phyloP scores from a whole-genome alignment of 2,329 filamentous ascomycete species.

The Pseudopyrenochaeta lycopersici region DNA sequence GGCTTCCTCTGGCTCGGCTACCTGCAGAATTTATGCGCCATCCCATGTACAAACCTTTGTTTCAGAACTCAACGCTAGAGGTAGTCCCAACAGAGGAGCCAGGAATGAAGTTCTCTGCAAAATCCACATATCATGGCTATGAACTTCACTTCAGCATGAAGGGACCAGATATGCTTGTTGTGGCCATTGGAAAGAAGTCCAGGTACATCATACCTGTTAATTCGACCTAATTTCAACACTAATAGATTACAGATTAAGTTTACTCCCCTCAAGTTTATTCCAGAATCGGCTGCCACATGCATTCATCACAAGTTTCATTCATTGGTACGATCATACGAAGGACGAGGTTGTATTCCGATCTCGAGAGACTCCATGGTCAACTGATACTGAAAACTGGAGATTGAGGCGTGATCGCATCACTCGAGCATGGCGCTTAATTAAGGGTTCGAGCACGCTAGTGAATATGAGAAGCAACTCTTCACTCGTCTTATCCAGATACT shows the following conservation, averaged over 20 bases:
- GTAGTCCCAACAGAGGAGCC: slow-evolving; percentile 52
- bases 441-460: slow-evolving; percentile 8
- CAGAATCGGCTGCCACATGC: slow-evolving; percentile 38
- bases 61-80: slow-evolving; percentile 54
- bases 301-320: slow-evolving; percentile 31
- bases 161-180: slow-evolving; percentile 30
- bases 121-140: slow-evolving; percentile 22
- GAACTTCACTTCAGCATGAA: slow-evolving; percentile 50
- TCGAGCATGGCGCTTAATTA: slow-evolving; percentile 23
- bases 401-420: slow-evolving; percentile 14
- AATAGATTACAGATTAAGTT: slow-evolving; percentile 15
- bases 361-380: slow-evolving; percentile 11
- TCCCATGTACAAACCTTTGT: slow-evolving; percentile 54
- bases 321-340: slow-evolving; percentile 15
- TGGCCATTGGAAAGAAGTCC: slow-evolving; percentile 10
- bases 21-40: slow-evolving; percentile 57
- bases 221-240: too few species aligned
- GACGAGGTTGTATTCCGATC: slow-evolving; percentile 20
- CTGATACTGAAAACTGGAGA: slow-evolving; percentile 15
- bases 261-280: slow-evolving; percentile 49
- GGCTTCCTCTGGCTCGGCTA: slow-evolving; percentile 58
- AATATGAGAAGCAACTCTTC: slow-evolving; percentile 17
- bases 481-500: slow-evolving; percentile 12
- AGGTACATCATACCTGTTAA: slow-evolving; percentile 11
- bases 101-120: slow-evolving; percentile 56